Percentiles rank a stretch among this genome's conserved stretches.
Conservation (phyloP, 441 rosid genomes). For the Pelargonium australe region DNA sequence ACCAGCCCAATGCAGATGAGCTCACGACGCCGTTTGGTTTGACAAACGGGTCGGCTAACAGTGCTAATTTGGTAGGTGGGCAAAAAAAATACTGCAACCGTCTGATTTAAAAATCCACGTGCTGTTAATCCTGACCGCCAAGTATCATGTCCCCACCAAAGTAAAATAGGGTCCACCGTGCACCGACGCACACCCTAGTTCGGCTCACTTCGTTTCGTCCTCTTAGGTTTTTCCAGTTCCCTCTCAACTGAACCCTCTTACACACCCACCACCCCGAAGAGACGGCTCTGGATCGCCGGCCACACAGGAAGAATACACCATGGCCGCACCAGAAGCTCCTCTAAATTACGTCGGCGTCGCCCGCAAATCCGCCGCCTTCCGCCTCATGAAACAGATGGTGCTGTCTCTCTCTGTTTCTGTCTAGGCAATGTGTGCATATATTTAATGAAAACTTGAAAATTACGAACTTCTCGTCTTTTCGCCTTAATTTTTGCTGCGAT, state of each 20-base stretch:
- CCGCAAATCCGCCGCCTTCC: slow-evolving; percentile 82
- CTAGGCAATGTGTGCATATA: neutral
- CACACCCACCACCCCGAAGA: slow-evolving; percentile 14
- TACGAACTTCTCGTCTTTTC: neutral
- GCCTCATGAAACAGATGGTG: slow-evolving; percentile 98
- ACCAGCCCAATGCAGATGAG: neutral
- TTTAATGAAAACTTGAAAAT: neutral
- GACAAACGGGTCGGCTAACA: neutral
- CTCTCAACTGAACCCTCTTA: slow-evolving; percentile 8
- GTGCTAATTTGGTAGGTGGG: neutral
- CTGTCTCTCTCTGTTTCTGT: neutral
- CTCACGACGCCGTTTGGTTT: neutral
- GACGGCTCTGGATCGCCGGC: slow-evolving; percentile 33
- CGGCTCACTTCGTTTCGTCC: slow-evolving; percentile 2
- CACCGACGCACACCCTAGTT: neutral
- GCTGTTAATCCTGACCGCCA: neutral
- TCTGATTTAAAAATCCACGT: neutral
- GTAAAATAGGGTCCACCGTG: neutral
- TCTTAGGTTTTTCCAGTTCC: slow-evolving; percentile 23
- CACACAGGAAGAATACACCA: slow-evolving; percentile 28
- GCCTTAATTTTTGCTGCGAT: slow-evolving; percentile 1
- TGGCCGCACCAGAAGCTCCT: slow-evolving; percentile 96
- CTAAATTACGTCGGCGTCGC: slow-evolving; percentile 76
- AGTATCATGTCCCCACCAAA: neutral
- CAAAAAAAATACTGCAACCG: neutral